Conservation (phyloP, 2,329 filamentous ascomycete genomes). For the Trichophaea hybrida region DNA sequence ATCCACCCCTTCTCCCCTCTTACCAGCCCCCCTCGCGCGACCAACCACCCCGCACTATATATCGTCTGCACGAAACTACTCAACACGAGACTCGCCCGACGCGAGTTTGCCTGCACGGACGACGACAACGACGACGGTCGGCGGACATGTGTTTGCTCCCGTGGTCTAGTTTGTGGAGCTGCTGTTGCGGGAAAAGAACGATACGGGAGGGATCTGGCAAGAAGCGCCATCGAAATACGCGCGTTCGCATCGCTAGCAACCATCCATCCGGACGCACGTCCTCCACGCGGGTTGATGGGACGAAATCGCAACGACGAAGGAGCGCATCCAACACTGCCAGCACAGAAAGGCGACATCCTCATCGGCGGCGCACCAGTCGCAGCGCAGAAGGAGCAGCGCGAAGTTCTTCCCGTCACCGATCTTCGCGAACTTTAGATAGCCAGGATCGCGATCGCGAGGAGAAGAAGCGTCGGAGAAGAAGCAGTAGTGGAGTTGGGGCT, state of each 20-base stretch:
- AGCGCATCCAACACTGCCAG: not conserved
- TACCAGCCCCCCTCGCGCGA: not conserved
- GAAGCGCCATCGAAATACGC: not conserved
- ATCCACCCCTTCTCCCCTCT: not conserved
- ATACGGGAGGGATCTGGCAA: no score
- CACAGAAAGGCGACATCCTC: not conserved
- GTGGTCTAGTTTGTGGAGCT: no score
- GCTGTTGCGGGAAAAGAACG: no score
- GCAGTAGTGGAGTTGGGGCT: not conserved
- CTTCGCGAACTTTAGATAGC: not conserved
- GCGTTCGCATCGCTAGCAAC: not conserved
- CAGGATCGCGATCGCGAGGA: not conserved
- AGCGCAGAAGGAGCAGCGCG: not conserved
- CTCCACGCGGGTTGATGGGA: not conserved
- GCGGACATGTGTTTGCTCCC: no score
- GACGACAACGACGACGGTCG: no score
- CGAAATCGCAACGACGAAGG: not conserved
- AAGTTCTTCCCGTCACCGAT: not conserved
- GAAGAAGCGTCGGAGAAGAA: not conserved
- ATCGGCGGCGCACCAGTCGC: not conserved
- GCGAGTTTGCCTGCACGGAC: not conserved
- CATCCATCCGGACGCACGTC: not conserved
- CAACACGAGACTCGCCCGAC: not conserved
- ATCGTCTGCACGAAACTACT: not conserved
- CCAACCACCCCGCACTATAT: not conserved